Evolutionary conservation across 495 filamentous ascomycete species (phyloP), one percentile per base, ranked within the genome.

Genomic region (Penicillium waksmanii): DNA sequence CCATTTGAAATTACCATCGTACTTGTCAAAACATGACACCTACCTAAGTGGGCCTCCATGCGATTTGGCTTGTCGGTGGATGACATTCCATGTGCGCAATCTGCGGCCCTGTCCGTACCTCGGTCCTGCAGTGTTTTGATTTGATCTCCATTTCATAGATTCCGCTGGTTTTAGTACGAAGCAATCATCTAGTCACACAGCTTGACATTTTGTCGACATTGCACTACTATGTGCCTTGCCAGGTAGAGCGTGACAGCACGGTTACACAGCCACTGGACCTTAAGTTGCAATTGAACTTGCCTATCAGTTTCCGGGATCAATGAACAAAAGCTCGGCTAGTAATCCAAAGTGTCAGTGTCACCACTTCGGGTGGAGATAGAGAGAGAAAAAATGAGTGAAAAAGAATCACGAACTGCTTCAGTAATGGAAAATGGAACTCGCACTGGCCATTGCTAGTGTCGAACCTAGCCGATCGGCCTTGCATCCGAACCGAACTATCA

Each of bases 401-500:
- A 31, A 31, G 6, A 31, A 4, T 31, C 23, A 2, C 23, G 23
- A 23, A 23, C 4, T 23, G 31, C n/a, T 42, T 13, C 15, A 34
- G n/a, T 36, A 18, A 19, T 31, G 27, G 27, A 31, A 31, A 31
- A 31, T 1, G 27, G 35, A 17, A 38, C 1, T 36, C 17, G 25
- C 9, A 42, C 11, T 21, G 2, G n/a, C 27, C 38, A 31, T 21
- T 3, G 23, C 43, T 58, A 59, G 42, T 19, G 51, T 34, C 4
- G 27, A 60, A 33, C 46, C 43, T 64, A 56, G 57, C 31, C 33
- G 44, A 52, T 57, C 54, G 44, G 47, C 67, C 67, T 70, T 70
- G 65, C 67, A 60, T 70, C 25, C 13, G 8, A n/a, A 7, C 51
- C 52, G 51, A 42, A 62, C 65, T 70, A 70, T 67, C 56, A 47